Percentiles rank a stretch among this genome's conserved stretches.
Evolutionary conservation across 1,139 yeast species (phyloP).

Genomic region (Geotrichum restrictum): DNA sequence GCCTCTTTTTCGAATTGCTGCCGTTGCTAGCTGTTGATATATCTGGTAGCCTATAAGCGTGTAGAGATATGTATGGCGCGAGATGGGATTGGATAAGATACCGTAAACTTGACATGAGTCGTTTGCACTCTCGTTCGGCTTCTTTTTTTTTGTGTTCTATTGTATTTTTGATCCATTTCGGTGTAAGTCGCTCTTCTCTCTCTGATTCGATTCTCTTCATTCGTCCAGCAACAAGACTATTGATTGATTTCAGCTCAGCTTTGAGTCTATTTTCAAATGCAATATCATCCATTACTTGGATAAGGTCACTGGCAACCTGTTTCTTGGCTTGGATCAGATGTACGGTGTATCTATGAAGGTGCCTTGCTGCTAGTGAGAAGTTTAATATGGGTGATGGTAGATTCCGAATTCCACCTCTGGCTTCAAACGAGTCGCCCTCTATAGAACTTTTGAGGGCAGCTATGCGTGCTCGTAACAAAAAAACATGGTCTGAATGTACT

Average conservation of each 20-base stretch:
- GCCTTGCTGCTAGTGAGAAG: constrained; percentile 3
- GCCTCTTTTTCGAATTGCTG: background rate
- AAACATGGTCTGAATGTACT: background rate
- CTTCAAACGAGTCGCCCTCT: background rate
- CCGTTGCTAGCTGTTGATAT: background rate
- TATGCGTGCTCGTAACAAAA: background rate
- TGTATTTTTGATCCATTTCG: background rate
- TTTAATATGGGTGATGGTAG: background rate
- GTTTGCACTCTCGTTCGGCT: constrained; percentile 1
- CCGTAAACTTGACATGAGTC: constrained; percentile 2
- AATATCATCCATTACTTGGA: background rate
- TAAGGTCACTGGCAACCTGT: background rate
- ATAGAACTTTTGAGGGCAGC: constrained; percentile 1
- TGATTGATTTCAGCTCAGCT: background rate
- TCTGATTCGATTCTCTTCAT: background rate
- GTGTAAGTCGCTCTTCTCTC: background rate
- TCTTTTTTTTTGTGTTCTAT: background rate
- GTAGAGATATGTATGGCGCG: background rate
- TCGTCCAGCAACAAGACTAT: background rate
- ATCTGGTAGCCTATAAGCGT: constrained; percentile 6
- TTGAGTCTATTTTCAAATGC: background rate
- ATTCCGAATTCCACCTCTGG: constrained; percentile 5
- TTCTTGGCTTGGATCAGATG: background rate
- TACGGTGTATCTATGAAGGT: background rate
- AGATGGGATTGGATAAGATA: constrained; percentile 4